Evolutionary conservation across 805 yeast species (phyloP), one percentile per base, ranked within the genome.

Genomic region (Ogataea nakhonphanomensis): DNA sequence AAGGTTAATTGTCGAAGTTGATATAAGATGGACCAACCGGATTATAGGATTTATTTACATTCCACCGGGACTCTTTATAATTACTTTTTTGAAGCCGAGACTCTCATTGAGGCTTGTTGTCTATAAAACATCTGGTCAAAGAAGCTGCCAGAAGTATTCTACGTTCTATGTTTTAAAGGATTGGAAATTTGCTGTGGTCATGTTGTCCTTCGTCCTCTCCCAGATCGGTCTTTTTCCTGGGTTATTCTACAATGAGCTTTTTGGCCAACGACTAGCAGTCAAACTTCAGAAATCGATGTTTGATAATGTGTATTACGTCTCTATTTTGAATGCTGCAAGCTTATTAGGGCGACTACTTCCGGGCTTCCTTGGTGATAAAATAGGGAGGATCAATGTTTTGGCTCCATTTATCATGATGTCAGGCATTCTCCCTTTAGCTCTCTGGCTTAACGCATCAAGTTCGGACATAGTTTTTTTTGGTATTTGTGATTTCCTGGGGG

Each of bases 231-330:
- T 69, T 7, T 61, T 70, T 30, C 71, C 80, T 10, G 69, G 77
- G 56, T 62, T 78, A 43, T 84, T 81, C 3, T 79, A 78, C 49
- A 77, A 75, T 25, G 72, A 77, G 30, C 61, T 76, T 24, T 62
- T 76, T 38, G 78, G 79, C 54, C 64, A 71, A 10, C 57, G 79
- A 75, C 71, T 48, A 76, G 79, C 55, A 64, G 70, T 9, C 56
- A 79, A 75, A 71, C 46, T 66, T 79, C 10, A 62, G 3, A 74
- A 75, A 31, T 73, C 71, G 77, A 61, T 73, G 30, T 71, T 46
- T 53, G 8, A 50, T 52, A 10, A 37, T 52, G 15, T 50, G 47
- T 35, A 69, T 74, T 2, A 80, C 81, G 3, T 70, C 72, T 11
- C 30, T 6, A 1, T 28, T 8, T 13, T 28, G 30, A 28, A 28